Evolutionary conservation across 352 stramenopile genomes (phyloP), one percentile per base, ranked within the genome.

Genomic region (Globisporangium cystogenes): DNA sequence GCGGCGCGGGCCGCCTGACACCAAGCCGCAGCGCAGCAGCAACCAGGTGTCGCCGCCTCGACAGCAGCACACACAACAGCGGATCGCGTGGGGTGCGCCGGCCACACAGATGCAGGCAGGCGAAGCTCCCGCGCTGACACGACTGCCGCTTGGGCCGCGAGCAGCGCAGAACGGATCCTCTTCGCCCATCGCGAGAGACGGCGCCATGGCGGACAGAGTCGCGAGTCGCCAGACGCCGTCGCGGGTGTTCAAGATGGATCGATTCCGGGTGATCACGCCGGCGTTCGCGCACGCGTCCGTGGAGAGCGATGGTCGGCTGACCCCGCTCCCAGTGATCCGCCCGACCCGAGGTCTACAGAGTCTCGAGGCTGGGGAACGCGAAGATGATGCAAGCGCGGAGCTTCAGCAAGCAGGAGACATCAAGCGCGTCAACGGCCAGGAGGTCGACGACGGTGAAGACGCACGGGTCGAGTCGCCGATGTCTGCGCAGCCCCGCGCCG

Each of bases 211-310:
- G 8, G 37, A 51, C 8, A 53, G 57, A 12, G 61, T 84, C 31
- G 61, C 65, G 27, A 64, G 60, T 18, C 62, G 58, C 5, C 60
- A 69, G 29, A 80, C 74, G 5, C 75, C 73, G 4, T 72, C 39
- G 18, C 68, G 78, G 1, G 52, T 70, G n/a, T 86, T 90, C 50
- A 81, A 85, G 40, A 85, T 90, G 74, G 74, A 86, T 12, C 76
- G 78, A 3, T 74, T 78, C 47, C 76, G 76, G 11, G 62, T 90
- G 33, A 44, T 86, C 43, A 87, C 74, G 3, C 78, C 78, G 8
- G 65, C 59, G 12, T 76, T 84, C 65, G 62, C 60, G 20, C 54
- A 54, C 37, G 21, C 43, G 50, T 27, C 59, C 44, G 4, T 31
- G 4, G 11, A n/a, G 14, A 45, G 16, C 10, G 37, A 35, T 1